Conservation (phyloP, 441 rosid species). For the Flueggea neowawraea region DNA sequence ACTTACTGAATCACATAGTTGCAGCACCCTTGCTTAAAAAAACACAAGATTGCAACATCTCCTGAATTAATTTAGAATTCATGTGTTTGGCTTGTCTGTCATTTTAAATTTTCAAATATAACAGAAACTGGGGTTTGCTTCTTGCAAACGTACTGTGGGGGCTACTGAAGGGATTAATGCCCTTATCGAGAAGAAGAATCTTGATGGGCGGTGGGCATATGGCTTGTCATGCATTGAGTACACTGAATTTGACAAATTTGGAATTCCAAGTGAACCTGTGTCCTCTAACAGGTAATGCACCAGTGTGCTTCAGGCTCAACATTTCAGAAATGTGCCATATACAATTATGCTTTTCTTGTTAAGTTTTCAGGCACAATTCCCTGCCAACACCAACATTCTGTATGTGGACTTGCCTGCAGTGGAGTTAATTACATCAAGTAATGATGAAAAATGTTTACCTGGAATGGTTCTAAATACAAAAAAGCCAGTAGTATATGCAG, state of each 20-base stretch:
- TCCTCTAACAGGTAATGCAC: slow-evolving; percentile 45
- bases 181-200: slow-evolving; percentile 75
- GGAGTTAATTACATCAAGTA: slow-evolving; percentile 62
- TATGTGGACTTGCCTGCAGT: slow-evolving; percentile 75
- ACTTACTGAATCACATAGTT: not conserved
- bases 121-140: slow-evolving; percentile 95
- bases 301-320: slow-evolving; percentile 5
- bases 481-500: slow-evolving; percentile 58
- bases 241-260: slow-evolving; percentile 84
- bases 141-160: slow-evolving; percentile 75
- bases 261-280: slow-evolving; percentile 37
- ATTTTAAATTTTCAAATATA: slow-evolving; percentile 10
- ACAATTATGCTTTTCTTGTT: slow-evolving; percentile 24
- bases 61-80: not conserved
- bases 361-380: slow-evolving; percentile 76
- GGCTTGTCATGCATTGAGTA: slow-evolving; percentile 95
- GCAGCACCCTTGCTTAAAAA: no score
- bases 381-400: slow-evolving; percentile 92
- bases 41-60: not conserved
- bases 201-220: slow-evolving; percentile 87
- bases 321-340: slow-evolving; percentile 9
- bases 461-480: slow-evolving; percentile 81
- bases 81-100: not conserved
- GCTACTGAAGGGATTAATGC: slow-evolving; percentile 93
- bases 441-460: slow-evolving; percentile 65